Base-by-base conservation (phyloP, 2,329 filamentous ascomycete genomes). In the Epichloe brachyelytri region DNA sequence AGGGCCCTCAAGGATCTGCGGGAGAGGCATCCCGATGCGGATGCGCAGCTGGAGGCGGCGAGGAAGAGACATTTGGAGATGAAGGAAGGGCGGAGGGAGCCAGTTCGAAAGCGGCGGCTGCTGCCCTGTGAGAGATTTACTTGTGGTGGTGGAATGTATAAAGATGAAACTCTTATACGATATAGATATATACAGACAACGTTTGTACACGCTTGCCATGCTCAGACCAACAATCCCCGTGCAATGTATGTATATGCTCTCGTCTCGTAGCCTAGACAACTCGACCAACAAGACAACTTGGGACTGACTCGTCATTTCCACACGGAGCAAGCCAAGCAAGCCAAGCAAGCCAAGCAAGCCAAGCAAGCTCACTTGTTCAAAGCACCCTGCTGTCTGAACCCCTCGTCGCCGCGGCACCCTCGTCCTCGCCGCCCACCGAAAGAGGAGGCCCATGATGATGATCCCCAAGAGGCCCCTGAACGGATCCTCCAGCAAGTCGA, bases 401-500 rank as follows among this genome's bases (percentile, higher is more conserved):
- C 76, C 55, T 10, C 7, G 26, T 3, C 8, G 26, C 3, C 26
- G 70, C 50, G 58, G 58, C 26, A 30, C 26, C 59, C 26, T 59
- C 63, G 48, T 71, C 65, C 56, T 65, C 60, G 46, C 71, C 65
- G 17, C 57, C 14, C 5, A 43, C 44, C 33, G 55, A 49, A 40
- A 48, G 43, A 57, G 7, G 51, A 12, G 30, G 20, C 20, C 68
- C 68, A 43, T 68, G 71, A n/a, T 64, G 41, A 26, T 26, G 22
- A 26, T 26, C 26, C 65, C 73, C 41, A 71, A 63, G 48, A 77
- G 66, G 15, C 68, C 74, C 59, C 65, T 69, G 64, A 93, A 89
- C 41, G 87, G 86, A 72, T 93, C 75, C 58, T 86, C 81, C 55
- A 96, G 74, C 65, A 98, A 68, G 63, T 94, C 84, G 57, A 96